Evolutionary conservation across 176 grass and related monocot species (phyloP).

Genomic region (Zoysia japonica): DNA sequence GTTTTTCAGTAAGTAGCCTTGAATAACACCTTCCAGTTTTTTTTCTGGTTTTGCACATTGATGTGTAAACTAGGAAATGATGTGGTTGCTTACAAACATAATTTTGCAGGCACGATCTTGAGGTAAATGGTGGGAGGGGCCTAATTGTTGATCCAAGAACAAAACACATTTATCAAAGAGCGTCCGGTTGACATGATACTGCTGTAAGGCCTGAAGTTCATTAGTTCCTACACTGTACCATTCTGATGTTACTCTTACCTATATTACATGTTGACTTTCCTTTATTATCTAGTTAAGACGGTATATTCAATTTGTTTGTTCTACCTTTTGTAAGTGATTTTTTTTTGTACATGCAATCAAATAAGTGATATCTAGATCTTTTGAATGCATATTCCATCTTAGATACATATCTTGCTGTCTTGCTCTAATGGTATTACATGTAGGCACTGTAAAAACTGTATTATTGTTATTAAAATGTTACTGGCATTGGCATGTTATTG

Average conservation of each 20-base stretch:
- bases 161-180: conserved; percentile 93
- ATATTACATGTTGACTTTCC: conserved; percentile 31
- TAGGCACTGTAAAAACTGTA: not conserved
- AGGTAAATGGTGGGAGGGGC: conserved; percentile 93
- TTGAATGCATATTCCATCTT: not conserved
- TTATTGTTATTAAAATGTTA: not conserved
- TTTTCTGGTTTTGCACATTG: not conserved
- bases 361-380: conserved; percentile 31
- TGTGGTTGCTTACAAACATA: conserved; percentile 19
- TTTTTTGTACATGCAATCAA: conserved; percentile 33
- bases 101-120: conserved; percentile 78
- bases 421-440: not conserved
- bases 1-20: conserved; percentile 89
- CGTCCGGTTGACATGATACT: conserved; percentile 53
- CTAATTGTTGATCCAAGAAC: conserved; percentile 95
- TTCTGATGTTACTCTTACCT: conserved; percentile 38
- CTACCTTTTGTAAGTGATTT: conserved; percentile 14
- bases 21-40: not conserved
- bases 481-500: not conserved
- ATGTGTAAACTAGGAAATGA: not conserved
- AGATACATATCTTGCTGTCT: not conserved
- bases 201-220: conserved; percentile 16
- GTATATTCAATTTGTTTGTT: conserved; percentile 49
- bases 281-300: conserved; percentile 43
- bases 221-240: conserved; percentile 30